Evolutionary conservation across 2,329 filamentous ascomycete genomes (phyloP), one percentile per base, ranked within the genome.

Genomic region (Hymenoscyphus infarciens): DNA sequence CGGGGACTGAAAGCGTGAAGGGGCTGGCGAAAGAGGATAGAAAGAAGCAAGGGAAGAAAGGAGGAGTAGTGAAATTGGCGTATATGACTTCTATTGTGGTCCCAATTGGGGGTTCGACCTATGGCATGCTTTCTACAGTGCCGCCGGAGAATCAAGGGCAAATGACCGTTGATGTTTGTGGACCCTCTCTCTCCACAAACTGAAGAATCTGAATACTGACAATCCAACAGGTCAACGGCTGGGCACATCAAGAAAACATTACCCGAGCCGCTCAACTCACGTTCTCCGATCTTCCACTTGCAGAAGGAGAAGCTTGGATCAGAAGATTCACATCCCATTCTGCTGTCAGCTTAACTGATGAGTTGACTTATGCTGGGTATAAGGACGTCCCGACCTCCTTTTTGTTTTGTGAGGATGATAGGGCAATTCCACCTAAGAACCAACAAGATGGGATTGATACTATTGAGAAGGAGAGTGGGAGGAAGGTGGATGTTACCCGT

Each of bases 341-440:
- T 0, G 64, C 70, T 10, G 62, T 69, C 11, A 73, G 71, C 54
- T 79, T 80, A 63, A 60, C 56, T 0, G 71, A 70, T 19, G 64
- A 68, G 2, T 63, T 80, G 49, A 77, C 75, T 1, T 72, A 80
- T 64, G 63, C 74, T 3, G 77, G 76, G 0, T 80, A 78, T 63
- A 76, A 75, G 61, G 72, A 79, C 39, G 69, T 78, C 1, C 75
- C 75, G 0, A 75, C 76, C 3, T 78, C 74, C 1, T 80, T 76
- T 62, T 66, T 80, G 8, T 2, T 79, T 16, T 75, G 74, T 45
- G 74, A 76, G 55, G 64, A 73, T 0, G 77, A 80, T 62, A 11
- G 60, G 8, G 65, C 69, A n/a, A 67, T 80, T 15, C 55, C 68
- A 1, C 68, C 74, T 0, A 61, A 66, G 19, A 56, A 67, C 6